phyloP scores from a whole-genome alignment of 2,329 filamentous ascomycete genomes.

The Grosmannia serpens region DNA sequence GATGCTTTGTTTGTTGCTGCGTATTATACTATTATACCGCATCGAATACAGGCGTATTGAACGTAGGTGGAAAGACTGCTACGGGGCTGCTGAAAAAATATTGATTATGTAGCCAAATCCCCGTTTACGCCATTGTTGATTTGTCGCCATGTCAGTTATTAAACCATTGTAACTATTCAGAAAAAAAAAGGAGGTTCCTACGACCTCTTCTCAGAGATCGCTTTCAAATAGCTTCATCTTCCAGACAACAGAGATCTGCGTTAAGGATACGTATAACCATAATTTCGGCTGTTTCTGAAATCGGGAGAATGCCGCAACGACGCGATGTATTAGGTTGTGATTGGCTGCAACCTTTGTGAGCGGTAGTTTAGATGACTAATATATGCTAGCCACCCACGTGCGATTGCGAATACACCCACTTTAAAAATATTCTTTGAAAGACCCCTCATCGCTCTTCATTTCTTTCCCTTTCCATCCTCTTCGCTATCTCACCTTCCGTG shows the following conservation, averaged over 20 bases:
- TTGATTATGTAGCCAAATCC: no score
- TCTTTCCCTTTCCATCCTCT: background rate
- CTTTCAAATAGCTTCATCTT: background rate
- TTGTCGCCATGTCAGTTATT: no score
- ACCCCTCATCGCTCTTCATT: background rate
- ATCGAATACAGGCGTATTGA: no score
- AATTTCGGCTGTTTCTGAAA: background rate
- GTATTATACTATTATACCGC: no score
- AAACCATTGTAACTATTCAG: no score
- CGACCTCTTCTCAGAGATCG: background rate
- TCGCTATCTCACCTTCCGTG: slow-evolving; percentile 1
- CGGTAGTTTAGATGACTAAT: background rate
- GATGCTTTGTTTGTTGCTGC: no score
- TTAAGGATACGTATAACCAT: background rate
- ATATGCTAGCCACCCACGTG: background rate
- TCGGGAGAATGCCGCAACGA: background rate
- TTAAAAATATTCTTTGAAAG: background rate
- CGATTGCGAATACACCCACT: background rate
- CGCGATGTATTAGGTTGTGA: background rate
- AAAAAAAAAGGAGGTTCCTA: no score
- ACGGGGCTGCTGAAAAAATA: no score
- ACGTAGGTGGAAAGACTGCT: no score
- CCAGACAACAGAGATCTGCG: no score
- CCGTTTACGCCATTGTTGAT: no score
- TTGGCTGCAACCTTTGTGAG: background rate